Base-by-base conservation (phyloP, 805 yeast species). In the Kodamaea neixiangensis region DNA sequence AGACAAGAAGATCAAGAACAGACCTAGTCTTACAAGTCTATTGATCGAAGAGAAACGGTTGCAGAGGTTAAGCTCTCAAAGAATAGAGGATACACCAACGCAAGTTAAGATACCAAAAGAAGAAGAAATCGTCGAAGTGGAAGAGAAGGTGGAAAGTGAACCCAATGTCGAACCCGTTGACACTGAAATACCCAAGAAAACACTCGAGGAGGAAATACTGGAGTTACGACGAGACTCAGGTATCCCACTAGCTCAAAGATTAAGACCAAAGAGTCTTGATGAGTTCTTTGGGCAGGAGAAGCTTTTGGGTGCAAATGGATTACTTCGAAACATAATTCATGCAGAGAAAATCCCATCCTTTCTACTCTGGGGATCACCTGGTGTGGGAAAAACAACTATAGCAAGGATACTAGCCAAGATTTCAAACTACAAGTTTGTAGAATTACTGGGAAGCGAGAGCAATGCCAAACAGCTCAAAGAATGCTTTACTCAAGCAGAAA, bases 311-410 rank as follows among this genome's bases (percentile, higher is more conserved):
- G 60, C 62, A 5, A 61, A 67, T 48, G 79, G 78, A 2, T 43
- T 69, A 1, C 54, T 73, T 17, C 64, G 72, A 17, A 71, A 68
- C 48, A 60, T 71, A n/a, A 62, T 72, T 2, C 54, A 60, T 18
- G 58, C 76, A 0, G 67, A 64, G 38, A 64, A 62, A 14, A 65
- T 74, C 1, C 76, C 78, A 0, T 73, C 78, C 0, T 72, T 74
- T 46, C 60, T 74, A 2, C 59, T 74, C 9, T 74, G 78, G 78
- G 79, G 79, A 1, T 65, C 62, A 2, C 79, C 79, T 0, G 79
- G 79, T 0, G 75, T 72, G 7, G 79, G 79, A 0, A 74, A 74
- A 51, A 74, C 79, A 0, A 64, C 77, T 0, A 56, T 74, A 43
- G 77, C 77, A 1, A 57, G 79, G 19, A 72, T 74, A 5, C 62